Evolutionary conservation across 192 early-diverging fungal genomes (phyloP), one percentile per base, ranked within the genome.

Genomic region (Backusella tuberculispora): DNA sequence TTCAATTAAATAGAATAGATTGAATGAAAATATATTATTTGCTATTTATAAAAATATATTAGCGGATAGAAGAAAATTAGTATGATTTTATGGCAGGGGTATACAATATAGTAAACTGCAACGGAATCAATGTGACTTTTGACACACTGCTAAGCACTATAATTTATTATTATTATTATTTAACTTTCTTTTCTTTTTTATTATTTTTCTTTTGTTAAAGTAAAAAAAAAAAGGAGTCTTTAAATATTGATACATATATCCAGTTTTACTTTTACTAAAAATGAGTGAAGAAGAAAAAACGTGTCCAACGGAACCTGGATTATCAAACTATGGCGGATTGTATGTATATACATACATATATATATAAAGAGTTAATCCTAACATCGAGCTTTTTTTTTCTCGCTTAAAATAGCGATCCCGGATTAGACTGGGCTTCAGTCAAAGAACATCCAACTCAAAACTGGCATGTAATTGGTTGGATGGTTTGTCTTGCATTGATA

Each of bases 381-480:
- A 43, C 41, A 14, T 19, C 10, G 13, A 21, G 21, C 5, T 21
- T 4, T 24, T 67, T 43, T 42, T 24, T 10, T 67, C 37, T 67
- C 53, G n/a, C 10, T n/a, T 26, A 12, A 53, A 21, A 42, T 42
- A 67, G 66, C 17, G 3, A 42, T 21, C 66, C 66, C 21, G 66
- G 66, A 12, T 43, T 67, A 67, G 66, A 67, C 12, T 67, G 66
- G 66, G 6, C 40, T 12, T 67, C 34, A 21, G 66, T 67, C 19
- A 67, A 12, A 40, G 34, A 21, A n/a, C 17, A 13, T n/a, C 15
- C n/a, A 19, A 65, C 24, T n/a, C 15, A 65, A 0, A 69, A 64
- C 21, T 75, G 78, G 78, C 78, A 79, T 66, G 73, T 79, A n/a
- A 69, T 79, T 13, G 78, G 78, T 26, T 79, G 78, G 78, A 24